Percentiles rank a stretch among this genome's conserved stretches.
phyloP scores from a whole-genome alignment of 768 basidiomycete genomes.

The Kwoniella sp. region DNA sequence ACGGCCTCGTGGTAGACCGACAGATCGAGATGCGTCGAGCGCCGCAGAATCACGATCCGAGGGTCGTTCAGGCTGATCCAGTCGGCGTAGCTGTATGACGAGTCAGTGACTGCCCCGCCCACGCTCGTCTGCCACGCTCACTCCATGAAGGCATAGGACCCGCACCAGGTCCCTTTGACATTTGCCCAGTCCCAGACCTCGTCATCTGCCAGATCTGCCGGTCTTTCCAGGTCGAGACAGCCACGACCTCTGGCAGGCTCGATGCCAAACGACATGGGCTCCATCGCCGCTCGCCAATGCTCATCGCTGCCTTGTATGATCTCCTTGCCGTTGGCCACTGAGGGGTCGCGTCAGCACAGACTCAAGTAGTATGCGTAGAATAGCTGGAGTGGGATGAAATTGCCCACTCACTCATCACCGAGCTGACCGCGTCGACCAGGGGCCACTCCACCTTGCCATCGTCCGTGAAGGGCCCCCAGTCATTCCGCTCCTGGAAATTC shows the following conservation, averaged over 20 bases:
- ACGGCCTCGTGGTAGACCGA: slow-evolving; percentile 37
- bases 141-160: slow-evolving; percentile 50
- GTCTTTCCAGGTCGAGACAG: slow-evolving; percentile 24
- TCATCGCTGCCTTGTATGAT: slow-evolving; percentile 27
- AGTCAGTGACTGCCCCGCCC: not conserved
- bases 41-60: slow-evolving; percentile 14
- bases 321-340: slow-evolving; percentile 37
- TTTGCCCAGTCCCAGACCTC: slow-evolving; percentile 47
- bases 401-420: slow-evolving; percentile 40
- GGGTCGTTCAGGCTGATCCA: slow-evolving; percentile 41
- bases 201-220: slow-evolving; percentile 18
- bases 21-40: slow-evolving; percentile 20
- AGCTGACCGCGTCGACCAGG: slow-evolving; percentile 38
- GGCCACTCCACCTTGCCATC: slow-evolving; percentile 45
- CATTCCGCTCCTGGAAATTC: slow-evolving; percentile 34
- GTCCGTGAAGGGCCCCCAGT: slow-evolving; percentile 38
- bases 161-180: slow-evolving; percentile 40
- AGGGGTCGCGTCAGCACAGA: not conserved
- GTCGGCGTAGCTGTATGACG: slow-evolving; percentile 28
- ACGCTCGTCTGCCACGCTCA: slow-evolving; percentile 5
- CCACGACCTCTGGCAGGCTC: slow-evolving; percentile 35
- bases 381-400: too few relatives aligned
- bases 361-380: not conserved
- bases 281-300: slow-evolving; percentile 29
- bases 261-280: slow-evolving; percentile 33